A percentile compares a stretch with the other conserved stretches of the same genome.
Evolutionary conservation across 306 rosid genomes (phyloP).

Genomic region (Vigna unguiculata): DNA sequence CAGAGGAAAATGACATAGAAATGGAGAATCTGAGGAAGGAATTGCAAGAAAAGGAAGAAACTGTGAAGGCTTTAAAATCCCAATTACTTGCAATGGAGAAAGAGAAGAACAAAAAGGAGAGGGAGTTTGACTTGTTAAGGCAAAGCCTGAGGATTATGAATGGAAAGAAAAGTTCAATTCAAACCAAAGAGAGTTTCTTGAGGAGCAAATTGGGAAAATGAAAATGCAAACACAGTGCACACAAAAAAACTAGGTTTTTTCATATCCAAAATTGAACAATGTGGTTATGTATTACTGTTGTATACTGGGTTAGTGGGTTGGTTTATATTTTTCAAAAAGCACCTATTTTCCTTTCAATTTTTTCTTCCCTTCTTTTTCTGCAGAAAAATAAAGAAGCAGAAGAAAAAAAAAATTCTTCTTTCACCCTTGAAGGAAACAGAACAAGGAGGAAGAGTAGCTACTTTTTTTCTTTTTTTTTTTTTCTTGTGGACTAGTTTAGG

Average conservation of each 20-base stretch:
- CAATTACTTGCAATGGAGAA: conserved; percentile 62
- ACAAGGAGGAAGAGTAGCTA: conserved; percentile 7
- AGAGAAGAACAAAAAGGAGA: conserved; percentile 64
- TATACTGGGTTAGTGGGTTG: conserved; percentile 27
- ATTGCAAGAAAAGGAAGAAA: conserved; percentile 72
- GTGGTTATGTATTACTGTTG: conserved; percentile 23
- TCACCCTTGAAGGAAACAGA: conserved; percentile 5
- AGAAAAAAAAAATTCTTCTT: conserved; percentile 18
- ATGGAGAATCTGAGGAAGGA: conserved; percentile 70
- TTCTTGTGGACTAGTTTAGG: background rate
- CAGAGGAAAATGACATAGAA: conserved; percentile 67
- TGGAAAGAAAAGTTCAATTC: conserved; percentile 58
- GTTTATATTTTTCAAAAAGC: conserved; percentile 33
- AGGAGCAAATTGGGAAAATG: conserved; percentile 49
- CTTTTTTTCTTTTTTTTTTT: no score
- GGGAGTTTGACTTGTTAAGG: conserved; percentile 85
- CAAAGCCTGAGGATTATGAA: conserved; percentile 88
- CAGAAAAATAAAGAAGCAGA: conserved; percentile 40
- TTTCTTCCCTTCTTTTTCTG: background rate
- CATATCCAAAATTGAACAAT: conserved; percentile 26
- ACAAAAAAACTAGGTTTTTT: conserved; percentile 11
- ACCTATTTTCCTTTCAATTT: conserved; percentile 17
- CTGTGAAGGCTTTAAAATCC: conserved; percentile 53
- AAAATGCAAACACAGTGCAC: conserved; percentile 32
- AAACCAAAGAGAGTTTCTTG: conserved; percentile 49